Base-by-base conservation (phyloP, 805 yeast species). In the Alloascoidea hylecoeti region DNA sequence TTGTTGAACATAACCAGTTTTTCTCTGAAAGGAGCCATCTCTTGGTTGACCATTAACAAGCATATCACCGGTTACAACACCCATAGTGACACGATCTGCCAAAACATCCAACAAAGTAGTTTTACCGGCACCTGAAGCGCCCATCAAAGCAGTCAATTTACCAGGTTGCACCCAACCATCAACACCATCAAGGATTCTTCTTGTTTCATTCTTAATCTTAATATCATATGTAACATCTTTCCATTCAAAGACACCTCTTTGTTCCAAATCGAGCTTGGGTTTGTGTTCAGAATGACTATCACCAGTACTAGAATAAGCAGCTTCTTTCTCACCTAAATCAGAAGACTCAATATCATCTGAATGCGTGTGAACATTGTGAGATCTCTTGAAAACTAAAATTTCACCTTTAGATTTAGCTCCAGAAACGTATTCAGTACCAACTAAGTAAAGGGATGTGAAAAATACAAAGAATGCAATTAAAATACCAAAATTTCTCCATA, bases 161-260 rank as follows among this genome's bases (percentile, higher is more conserved):
- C 88, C 88, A 5, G 88, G 88, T 51, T 78, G 77, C 34, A 80
- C 86, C 81, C 83, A 80, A 37, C 89, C 92, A 51, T 78, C 83
- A 40, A 81, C 82, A 43, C 70, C 67, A 43, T 65, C 63, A 50
- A 80, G 58, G 43, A 80, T 70, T 42, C 75, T 64, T 50, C 85
- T 64, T 18, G 72, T 64, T 43, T 71, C 82, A 32, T 56, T 56
- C 49, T 77, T 74, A 46, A 76, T 74, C 49, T 72, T 66, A 41
- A 81, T 75, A 44, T 75, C 79, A 52, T 79, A 81, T 49, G 78
- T 70, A 34, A 81, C 74, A 50, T 81, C 70, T 56, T 72, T 71
- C 94, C 94, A 81, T 51, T 76, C 83, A 68, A 79, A 79, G 33
- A 77, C 72, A 38, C 73, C 75, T 23, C 18, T 30, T 35, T 23